These are phyloP conservation scores for Calocera cornea DNA, from an alignment of 768 basidiomycete species.

Conservation along the genomic window DNA sequence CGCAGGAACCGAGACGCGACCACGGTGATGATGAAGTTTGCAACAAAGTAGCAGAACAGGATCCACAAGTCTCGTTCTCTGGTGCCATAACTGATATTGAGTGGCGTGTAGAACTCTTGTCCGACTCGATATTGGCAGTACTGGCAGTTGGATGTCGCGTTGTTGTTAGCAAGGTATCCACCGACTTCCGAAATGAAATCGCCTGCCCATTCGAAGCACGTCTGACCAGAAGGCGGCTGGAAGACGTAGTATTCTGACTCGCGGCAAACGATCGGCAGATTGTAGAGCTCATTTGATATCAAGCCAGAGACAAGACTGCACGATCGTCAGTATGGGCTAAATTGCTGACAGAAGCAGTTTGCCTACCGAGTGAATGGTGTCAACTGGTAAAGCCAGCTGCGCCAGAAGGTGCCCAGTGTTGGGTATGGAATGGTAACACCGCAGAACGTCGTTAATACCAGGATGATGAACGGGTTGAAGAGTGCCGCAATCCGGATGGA, in stretches of 20 bases:
- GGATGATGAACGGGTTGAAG: slow-evolving; percentile 61
- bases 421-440: slow-evolving; percentile 67
- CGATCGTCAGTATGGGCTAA: slow-evolving; percentile 50
- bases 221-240: slow-evolving; percentile 58
- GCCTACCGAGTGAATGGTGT: background rate
- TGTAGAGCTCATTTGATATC: slow-evolving; percentile 65
- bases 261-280: slow-evolving; percentile 48
- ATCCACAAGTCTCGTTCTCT: slow-evolving; percentile 62
- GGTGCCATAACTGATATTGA: slow-evolving; percentile 49
- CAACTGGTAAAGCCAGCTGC: slow-evolving; percentile 58
- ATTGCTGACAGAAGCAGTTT: background rate
- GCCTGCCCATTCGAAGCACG: slow-evolving; percentile 56
- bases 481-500: slow-evolving; percentile 66
- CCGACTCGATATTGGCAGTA: slow-evolving; percentile 62
- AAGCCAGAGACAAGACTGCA: slow-evolving; percentile 44
- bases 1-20: slow-evolving; percentile 60
- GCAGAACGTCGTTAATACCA: slow-evolving; percentile 58
- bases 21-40: slow-evolving; percentile 44
- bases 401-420: slow-evolving; percentile 51
- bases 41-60: slow-evolving; percentile 48
- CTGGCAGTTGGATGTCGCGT: slow-evolving; percentile 45
- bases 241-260: slow-evolving; percentile 58
- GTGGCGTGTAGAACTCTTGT: slow-evolving; percentile 53
- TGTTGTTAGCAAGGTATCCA: slow-evolving; percentile 61
- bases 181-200: slow-evolving; percentile 47